A percentile compares a stretch with the other conserved stretches of the same genome.
phyloP scores from a whole-genome alignment of 106 monocot genomes.

The Apostasia shenzhenica region DNA sequence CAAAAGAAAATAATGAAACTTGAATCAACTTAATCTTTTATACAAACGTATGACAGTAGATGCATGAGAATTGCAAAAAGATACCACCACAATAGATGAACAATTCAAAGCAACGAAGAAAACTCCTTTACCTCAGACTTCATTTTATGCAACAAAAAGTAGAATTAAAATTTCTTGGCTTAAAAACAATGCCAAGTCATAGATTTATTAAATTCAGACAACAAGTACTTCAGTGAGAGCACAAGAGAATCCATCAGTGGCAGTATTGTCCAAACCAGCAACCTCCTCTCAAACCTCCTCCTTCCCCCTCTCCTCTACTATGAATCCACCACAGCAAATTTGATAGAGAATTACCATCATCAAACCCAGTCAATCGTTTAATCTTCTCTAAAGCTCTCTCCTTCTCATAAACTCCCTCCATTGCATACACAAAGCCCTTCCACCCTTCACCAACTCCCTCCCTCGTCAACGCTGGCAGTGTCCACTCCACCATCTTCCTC shows the following conservation, averaged over 20 bases:
- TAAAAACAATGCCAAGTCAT: no score
- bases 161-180: no score
- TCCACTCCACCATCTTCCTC: conserved; percentile 66
- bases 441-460: conserved; percentile 84
- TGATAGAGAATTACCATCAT: conserved; percentile 84
- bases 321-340: conserved; percentile 92
- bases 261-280: conserved; percentile 52
- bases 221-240: no score
- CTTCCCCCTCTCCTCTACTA: conserved; percentile 46
- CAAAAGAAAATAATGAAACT: no score
- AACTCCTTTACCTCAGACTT: no score
- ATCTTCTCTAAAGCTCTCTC: conserved; percentile 53
- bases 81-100: no score
- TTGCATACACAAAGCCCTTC: conserved; percentile 90
- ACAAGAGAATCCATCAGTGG: conserved; percentile 13
- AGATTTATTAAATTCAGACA: no score
- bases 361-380: conserved; percentile 42
- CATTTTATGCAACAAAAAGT: no score
- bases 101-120: no score
- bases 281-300: conserved; percentile 16
- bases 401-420: conserved; percentile 74
- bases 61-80: no score
- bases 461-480: conserved; percentile 54
- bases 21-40: no score
- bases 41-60: no score